These are phyloP conservation scores for Myochromella boudieri DNA, from an alignment of 768 basidiomycete genomes.

Conservation along the genomic window DNA sequence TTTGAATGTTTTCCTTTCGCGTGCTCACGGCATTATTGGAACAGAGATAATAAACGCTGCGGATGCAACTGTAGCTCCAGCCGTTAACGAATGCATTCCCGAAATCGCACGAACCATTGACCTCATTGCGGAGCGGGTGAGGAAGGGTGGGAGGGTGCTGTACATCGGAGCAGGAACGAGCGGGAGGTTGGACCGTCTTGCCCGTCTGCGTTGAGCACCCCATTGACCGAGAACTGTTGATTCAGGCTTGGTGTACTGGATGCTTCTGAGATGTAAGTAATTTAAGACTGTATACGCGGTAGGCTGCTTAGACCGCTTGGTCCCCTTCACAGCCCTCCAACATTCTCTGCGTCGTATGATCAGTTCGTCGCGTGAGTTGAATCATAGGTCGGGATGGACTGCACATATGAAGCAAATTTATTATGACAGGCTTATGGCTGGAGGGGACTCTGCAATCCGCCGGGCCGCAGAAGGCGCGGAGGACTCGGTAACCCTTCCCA, in stretches of 20 bases:
- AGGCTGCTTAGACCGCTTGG: neutral
- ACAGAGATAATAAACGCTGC: conserved; percentile 30
- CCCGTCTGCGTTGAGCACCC: neutral
- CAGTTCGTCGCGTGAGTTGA: conserved; percentile 24
- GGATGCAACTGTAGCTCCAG: conserved; percentile 25
- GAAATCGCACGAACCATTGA: conserved; percentile 30
- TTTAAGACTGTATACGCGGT: neutral
- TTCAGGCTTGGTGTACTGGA: conserved; percentile 31
- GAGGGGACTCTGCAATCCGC: conserved; percentile 30
- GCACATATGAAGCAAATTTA: neutral
- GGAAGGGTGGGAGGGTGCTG: conserved; percentile 28
- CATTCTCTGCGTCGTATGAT: conserved; percentile 24
- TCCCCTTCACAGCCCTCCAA: conserved; percentile 21
- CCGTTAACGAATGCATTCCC: conserved; percentile 26
- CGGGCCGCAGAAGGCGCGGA: conserved; percentile 30
- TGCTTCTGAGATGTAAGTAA: conserved; percentile 26
- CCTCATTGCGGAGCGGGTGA: conserved; percentile 25
- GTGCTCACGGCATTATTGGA: neutral
- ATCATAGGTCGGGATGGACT: neutral
- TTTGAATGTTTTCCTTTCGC: neutral
- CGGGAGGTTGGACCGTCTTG: conserved; percentile 23
- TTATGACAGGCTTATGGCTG: conserved; percentile 22
- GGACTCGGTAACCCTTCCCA: conserved; percentile 26
- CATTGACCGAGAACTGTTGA: neutral
- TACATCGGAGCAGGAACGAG: conserved; percentile 38